These are phyloP conservation scores for Pelargonium citronellum DNA, from an alignment of 441 rosid genomes.

Conservation along the genomic window DNA sequence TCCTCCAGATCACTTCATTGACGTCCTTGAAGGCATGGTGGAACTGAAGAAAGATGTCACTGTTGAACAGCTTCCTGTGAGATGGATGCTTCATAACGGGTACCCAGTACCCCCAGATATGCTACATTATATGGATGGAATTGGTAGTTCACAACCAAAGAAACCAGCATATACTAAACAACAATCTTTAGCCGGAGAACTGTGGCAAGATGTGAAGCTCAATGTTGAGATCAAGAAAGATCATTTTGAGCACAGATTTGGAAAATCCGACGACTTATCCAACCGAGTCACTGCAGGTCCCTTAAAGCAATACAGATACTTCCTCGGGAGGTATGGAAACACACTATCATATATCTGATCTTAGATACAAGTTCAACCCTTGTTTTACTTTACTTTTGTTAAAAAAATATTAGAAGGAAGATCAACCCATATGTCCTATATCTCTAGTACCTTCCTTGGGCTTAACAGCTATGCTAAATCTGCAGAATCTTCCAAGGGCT, in stretches of 20 bases:
- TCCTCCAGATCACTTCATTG: constrained; percentile 95
- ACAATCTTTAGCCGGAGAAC: constrained; percentile 67
- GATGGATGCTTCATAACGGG: constrained; percentile 96
- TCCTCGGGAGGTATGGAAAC: constrained; percentile 70
- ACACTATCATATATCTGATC: background rate
- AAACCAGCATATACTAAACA: constrained; percentile 20
- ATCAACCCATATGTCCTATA: too few species aligned
- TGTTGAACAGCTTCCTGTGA: constrained; percentile 64
- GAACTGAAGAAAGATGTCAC: constrained; percentile 52
- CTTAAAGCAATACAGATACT: constrained; percentile 67
- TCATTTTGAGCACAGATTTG: constrained; percentile 39
- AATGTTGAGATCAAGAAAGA: constrained; percentile 61
- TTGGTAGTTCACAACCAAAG: constrained; percentile 27
- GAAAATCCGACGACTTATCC: constrained; percentile 52
- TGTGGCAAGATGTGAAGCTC: constrained; percentile 67
- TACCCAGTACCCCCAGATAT: constrained; percentile 81
- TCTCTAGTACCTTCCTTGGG: too few species aligned
- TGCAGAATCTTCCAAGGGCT: too few species aligned
- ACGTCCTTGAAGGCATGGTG: constrained; percentile 80
- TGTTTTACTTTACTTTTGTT: too few species aligned
- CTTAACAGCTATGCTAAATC: too few species aligned
- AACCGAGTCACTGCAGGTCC: constrained; percentile 56
- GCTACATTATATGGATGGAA: constrained; percentile 55
- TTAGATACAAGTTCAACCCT: background rate
- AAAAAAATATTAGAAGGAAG: too few species aligned